Base-by-base conservation (phyloP, 768 basidiomycete genomes). In the Nidularia pulvinata region DNA sequence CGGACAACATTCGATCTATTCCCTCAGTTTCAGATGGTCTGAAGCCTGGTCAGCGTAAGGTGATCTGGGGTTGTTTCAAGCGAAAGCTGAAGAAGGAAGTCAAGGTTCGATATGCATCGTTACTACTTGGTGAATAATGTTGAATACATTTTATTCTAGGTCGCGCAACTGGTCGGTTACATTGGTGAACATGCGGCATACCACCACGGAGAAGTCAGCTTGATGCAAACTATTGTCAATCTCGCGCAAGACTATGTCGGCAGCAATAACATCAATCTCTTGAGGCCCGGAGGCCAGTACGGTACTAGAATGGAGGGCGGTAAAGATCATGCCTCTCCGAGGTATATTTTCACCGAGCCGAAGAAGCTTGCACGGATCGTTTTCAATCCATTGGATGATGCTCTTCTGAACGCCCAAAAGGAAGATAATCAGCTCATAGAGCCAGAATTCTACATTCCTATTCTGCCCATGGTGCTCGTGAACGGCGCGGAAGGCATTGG, bases 401-500 rank as follows among this genome's bases (percentile, higher is more conserved):
- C 88, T 0, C 69, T 98, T n/a, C 80, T 98, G 59, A 86, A 81
- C 10, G 84, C 86, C 61, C 84, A 92, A 60, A 87, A 82, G 64
- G 97, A 99, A 51, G 96, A 99, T 51, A 91, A 91, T 22, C 73
- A 79, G 45, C 62, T 75, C 50, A 93, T 99, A 58, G 96, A 99
- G 67, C 97, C 97, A 1, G 93, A 95, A 61, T 98, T 85, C 71
- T 99, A 97, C 65, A 78, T 98, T 73, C 96, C 97, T 14, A 69
- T 94, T 42, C 62, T 99, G 1, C 97, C 97, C 0, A 77, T 95
- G 68, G 80, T 98, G 0, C 78, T 99, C 49, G 70, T 98, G 65
- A 98, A 99, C 61, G 97, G 97, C 6, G 87, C 92, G 7, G 95
- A 98, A 59, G 97, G 97, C 74, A 98, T 99, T 61, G 97, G 97